phyloP scores from a whole-genome alignment of 495 filamentous ascomycete genomes.

The Penicillium malachiteum region DNA sequence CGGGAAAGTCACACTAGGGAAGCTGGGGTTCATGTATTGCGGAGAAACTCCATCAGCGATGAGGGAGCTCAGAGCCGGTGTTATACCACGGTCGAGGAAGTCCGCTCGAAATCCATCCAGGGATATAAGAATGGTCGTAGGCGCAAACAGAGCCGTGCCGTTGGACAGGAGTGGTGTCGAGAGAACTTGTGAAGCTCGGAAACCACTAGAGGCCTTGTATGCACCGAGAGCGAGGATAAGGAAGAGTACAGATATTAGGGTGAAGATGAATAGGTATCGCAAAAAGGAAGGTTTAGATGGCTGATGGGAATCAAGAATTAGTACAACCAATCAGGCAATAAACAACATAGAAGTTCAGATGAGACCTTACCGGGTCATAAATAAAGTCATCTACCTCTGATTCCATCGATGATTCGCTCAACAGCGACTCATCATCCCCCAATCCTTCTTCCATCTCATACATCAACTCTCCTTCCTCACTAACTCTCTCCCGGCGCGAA shows the following conservation, averaged over 20 bases:
- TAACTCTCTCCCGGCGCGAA: slow-evolving; percentile 44
- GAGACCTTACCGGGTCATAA: slow-evolving; percentile 28
- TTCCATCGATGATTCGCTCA: slow-evolving; percentile 45
- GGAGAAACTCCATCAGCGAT: slow-evolving; percentile 83
- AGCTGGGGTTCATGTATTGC: slow-evolving; percentile 85
- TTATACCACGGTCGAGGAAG: slow-evolving; percentile 79
- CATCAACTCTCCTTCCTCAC: slow-evolving; percentile 75
- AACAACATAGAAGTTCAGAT: neutral
- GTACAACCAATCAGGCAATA: slow-evolving; percentile 2
- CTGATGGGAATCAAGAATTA: slow-evolving; percentile 13
- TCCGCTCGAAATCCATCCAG: slow-evolving; percentile 97
- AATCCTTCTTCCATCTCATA: slow-evolving; percentile 86
- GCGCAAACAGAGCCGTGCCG: slow-evolving; percentile 80
- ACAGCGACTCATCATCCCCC: slow-evolving; percentile 59
- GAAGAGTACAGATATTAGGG: slow-evolving; percentile 49
- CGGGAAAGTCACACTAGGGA: slow-evolving; percentile 95
- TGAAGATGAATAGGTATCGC: slow-evolving; percentile 34
- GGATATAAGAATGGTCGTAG: slow-evolving; percentile 91
- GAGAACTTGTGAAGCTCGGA: slow-evolving; percentile 25
- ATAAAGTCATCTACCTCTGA: slow-evolving; percentile 36
- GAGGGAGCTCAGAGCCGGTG: slow-evolving; percentile 77
- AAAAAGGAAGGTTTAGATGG: slow-evolving; percentile 28
- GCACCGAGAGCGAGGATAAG: slow-evolving; percentile 52
- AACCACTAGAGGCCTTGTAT: slow-evolving; percentile 50
- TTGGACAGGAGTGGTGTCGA: slow-evolving; percentile 35